Evolutionary conservation across 352 stramenopile genomes (phyloP), one percentile per base, ranked within the genome.

Genomic region (Pythium brachiatum): DNA sequence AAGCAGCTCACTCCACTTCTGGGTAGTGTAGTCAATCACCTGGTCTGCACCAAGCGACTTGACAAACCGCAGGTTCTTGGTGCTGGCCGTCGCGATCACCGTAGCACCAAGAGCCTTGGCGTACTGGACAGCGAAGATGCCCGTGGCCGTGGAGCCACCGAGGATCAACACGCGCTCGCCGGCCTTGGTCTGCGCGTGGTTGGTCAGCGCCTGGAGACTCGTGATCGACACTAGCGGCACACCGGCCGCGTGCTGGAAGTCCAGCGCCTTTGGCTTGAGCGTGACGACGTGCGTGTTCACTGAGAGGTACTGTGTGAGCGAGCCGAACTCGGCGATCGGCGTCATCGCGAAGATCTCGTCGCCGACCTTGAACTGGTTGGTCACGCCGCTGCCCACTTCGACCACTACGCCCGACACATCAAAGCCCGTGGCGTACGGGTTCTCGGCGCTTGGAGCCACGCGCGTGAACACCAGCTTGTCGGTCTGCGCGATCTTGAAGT

Each of bases 61-160:
- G 9, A 80, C 73, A 0, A 74, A 56, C 29, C 70, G 71, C 1
- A 54, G 51, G 32, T 87, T 83, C 53, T 65, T 63, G 11, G 61
- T 39, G 51, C 77, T 86, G 12, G 56, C 57, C 0, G 73, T 83
- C 0, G 58, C 57, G 55, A 82, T 73, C 1, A 66, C 2, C 59
- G 15, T 47, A 18, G 0, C 38, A 38, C 53, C 61, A 4, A 55
- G 27, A 7, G 51, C 15, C 60, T 85, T 83, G 27, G 70, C 74
- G n/a, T 81, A 47, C 31, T 84, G 75, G 5, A 84, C 62, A 2
- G 67, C 78, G 41, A 79, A 74, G 31, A 73, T 70, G 3, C 79
- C 78, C 12, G 66, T 69, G 32, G 64, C 64, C n/a, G 69, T 72
- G 29, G 65, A 75, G 12, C 71, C 78, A 2, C 75, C 78, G n/a